Evolutionary conservation across 768 basidiomycete genomes (phyloP), one percentile per base, ranked within the genome.

Genomic region (Kwoniella dejecticola): DNA sequence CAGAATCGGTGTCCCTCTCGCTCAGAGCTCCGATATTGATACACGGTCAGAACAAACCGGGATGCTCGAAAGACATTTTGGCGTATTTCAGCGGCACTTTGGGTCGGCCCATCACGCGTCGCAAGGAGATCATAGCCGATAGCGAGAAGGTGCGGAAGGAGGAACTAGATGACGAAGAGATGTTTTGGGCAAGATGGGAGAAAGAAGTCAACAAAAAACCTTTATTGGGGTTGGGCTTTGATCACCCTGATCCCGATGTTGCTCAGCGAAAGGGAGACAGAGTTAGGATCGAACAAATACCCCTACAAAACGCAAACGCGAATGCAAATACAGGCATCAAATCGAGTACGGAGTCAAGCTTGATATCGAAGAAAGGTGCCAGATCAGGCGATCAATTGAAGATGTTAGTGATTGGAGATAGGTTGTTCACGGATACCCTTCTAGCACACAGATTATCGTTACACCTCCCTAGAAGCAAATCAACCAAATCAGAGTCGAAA

Each of bases 331-430:
- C n/a, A n/a, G n/a, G n/a, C n/a, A n/a, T n/a, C n/a, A n/a, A n/a
- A n/a, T n/a, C n/a, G n/a, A n/a, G n/a, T n/a, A n/a, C n/a, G n/a
- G n/a, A n/a, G n/a, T n/a, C n/a, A n/a, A n/a, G n/a, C n/a, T n/a
- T 21, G 11, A 49, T 24, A 50, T 11, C 26, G 19, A 19, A 41
- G 15, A 19, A 11, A 26, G 40, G n/a, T n/a, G n/a, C n/a, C n/a
- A n/a, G n/a, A n/a, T n/a, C n/a, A 54, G 66, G 66, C 33, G 62
- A 64, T n/a, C 52, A 56, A 11, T 59, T 76, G 29, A 54, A 70
- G 84, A 88, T 96, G 42, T 80, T 97, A 57, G 79, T 97, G 38
- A 87, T 99, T 12, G 95, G 95, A 0, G 95, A 99, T 80, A 85
- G 95, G 11, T 80, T 97, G 52, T 89, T 96, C 70, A 99, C 95